Evolutionary conservation across 192 early-diverging fungal species (phyloP).

Genomic region (Dimargaris cristalligena): DNA sequence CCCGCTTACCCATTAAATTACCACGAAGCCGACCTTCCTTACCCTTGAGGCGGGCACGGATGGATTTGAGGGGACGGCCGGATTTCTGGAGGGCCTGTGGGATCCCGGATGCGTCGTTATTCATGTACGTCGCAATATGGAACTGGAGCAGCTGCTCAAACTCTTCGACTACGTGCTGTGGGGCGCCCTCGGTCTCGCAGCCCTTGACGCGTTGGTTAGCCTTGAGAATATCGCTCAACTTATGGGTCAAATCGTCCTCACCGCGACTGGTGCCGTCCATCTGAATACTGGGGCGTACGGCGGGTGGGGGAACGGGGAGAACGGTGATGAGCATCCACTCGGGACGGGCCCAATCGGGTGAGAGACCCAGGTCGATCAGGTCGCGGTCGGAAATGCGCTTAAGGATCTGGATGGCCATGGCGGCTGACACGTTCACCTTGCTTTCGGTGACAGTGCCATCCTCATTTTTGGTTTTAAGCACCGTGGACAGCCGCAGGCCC

Average conservation of each 20-base stretch:
- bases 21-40: slow-evolving; percentile 98
- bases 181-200: slow-evolving; percentile 73
- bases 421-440: slow-evolving; percentile 45
- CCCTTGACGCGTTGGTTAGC: slow-evolving; percentile 70
- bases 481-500: slow-evolving; percentile 45
- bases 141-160: slow-evolving; percentile 79
- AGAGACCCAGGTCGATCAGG: slow-evolving; percentile 67
- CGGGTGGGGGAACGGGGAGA: slow-evolving; percentile 87
- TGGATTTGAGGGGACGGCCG: slow-evolving; percentile 87
- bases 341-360: slow-evolving; percentile 78
- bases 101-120: slow-evolving; percentile 87
- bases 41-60: slow-evolving; percentile 91
- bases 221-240: slow-evolving; percentile 83
- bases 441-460: slow-evolving; percentile 31
- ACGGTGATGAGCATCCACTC: slow-evolving; percentile 97
- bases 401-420: slow-evolving; percentile 65
- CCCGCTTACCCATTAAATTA: slow-evolving; percentile 99
- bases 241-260: slow-evolving; percentile 96
- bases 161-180: slow-evolving; percentile 74
- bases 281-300: slow-evolving; percentile 89
- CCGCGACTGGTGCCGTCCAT: slow-evolving; percentile 74
- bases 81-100: slow-evolving; percentile 83
- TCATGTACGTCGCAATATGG: slow-evolving; percentile 95
- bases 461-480: slow-evolving; percentile 15
- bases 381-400: slow-evolving; percentile 78